Base-by-base conservation (phyloP, 148 eudicot species). In the Diospyros lotus region DNA sequence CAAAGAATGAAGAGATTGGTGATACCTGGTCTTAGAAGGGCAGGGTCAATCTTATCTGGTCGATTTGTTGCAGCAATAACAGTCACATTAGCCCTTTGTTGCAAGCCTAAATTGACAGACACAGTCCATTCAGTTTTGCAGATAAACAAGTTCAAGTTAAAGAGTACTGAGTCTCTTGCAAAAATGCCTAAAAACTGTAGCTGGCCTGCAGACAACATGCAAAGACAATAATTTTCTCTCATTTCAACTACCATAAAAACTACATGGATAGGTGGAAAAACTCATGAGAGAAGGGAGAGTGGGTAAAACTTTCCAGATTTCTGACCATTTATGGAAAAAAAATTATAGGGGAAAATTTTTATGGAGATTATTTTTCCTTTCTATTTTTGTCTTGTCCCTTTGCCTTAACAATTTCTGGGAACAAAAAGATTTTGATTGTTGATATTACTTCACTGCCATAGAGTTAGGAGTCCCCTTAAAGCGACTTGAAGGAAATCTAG, bases 61-160 rank as follows among this genome's bases (percentile, higher is more conserved):
- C 99, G 87, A 80, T 95, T 95, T 72, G 99, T 95, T 4, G 99
- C 99, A 75, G 97, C 99, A 86, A 95, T 85, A 66, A 95, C 96
- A 72, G 91, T 95, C 59, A 95, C 99, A 81, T 89, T 84, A 75
- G 84, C 91, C 80, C 99, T 89, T 74, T 86, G 80, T 67, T 89
- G 94, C 87, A 95, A 78, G 73, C 99, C 99, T 95, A 73, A 50
- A 80, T 43, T 59, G 52, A 28, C 28, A 69, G 51, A 50, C 42
- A 69, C 6, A 41, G 68, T 2, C 52, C 60, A 4, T 43, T 64
- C 4, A 78, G 28, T 53, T 42, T 39, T 52, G 41, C 64, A 75
- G 43, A 66, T 3, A 44, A 74, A 48, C 14, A 14, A 58, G n/a
- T 1, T 9, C 13, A 58, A 38, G 67, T 38, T 39, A 28, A 66